A percentile compares a stretch with the other conserved stretches of the same genome.
Conservation (phyloP, 1,139 yeast genomes). For the Protomyces arabidopsidicola region DNA sequence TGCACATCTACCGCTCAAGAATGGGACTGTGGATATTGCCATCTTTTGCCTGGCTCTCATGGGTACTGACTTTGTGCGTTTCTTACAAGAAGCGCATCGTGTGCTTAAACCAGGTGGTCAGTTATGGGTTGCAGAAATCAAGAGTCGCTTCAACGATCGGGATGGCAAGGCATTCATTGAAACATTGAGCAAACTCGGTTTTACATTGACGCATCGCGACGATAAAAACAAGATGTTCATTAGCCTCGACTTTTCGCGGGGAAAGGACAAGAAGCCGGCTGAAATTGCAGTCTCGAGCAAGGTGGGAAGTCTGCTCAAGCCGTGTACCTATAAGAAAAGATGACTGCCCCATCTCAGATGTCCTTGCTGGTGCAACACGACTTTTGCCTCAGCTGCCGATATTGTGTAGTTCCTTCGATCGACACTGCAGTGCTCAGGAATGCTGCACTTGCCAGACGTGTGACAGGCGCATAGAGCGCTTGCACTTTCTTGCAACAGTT, state of each 20-base stretch:
- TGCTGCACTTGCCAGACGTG: too few relatives aligned
- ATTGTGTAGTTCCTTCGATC: background rate
- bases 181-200: slow-evolving; percentile 69
- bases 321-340: slow-evolving; percentile 91
- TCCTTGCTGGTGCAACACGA: too few relatives aligned
- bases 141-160: slow-evolving; percentile 71
- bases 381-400: too few relatives aligned
- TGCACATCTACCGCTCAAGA: slow-evolving; percentile 76
- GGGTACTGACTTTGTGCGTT: slow-evolving; percentile 96
- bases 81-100: slow-evolving; percentile 82
- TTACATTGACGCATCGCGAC: slow-evolving; percentile 83
- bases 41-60: slow-evolving; percentile 88
- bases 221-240: slow-evolving; percentile 89
- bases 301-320: slow-evolving; percentile 85
- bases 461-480: too few relatives aligned
- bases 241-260: slow-evolving; percentile 75
- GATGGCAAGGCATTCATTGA: slow-evolving; percentile 66
- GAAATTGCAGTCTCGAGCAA: slow-evolving; percentile 66
- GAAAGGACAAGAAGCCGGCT: slow-evolving; percentile 45
- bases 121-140: slow-evolving; percentile 95
- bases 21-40: slow-evolving; percentile 74
- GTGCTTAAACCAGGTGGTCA: slow-evolving; percentile 85
- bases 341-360: slow-evolving; percentile 37
- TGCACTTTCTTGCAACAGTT: too few relatives aligned
- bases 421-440: background rate